Percentiles rank a stretch among this genome's conserved stretches.
phyloP scores from a whole-genome alignment of 2,329 filamentous ascomycete genomes.

The Colletotrichum scovillei region DNA sequence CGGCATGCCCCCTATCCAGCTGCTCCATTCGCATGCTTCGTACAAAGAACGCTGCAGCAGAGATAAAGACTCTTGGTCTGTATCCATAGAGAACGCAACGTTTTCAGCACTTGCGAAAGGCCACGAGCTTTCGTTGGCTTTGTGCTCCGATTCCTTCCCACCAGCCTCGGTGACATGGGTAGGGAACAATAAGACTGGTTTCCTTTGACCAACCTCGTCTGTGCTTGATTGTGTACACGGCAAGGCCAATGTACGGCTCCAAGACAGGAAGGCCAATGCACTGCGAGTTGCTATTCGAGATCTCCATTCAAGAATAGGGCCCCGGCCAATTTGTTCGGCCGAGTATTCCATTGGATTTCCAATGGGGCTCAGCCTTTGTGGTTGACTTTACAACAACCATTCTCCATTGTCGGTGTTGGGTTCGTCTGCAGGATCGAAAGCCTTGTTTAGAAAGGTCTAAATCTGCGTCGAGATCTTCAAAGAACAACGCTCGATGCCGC shows the following conservation, averaged over 20 bases:
- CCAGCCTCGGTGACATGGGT: neutral
- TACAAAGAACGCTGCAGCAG: conserved; percentile 5
- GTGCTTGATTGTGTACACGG: neutral
- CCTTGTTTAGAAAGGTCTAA: neutral
- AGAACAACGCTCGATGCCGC: neutral
- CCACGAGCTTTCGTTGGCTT: neutral
- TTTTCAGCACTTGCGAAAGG: neutral
- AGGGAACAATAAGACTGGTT: neutral
- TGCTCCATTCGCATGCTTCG: neutral
- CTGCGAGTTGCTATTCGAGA: neutral
- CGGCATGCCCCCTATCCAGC: neutral
- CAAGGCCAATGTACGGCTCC: neutral
- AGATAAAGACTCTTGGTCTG: too few relatives aligned
- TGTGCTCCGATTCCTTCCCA: neutral
- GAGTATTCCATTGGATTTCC: neutral
- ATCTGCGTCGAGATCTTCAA: neutral
- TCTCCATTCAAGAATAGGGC: too few relatives aligned
- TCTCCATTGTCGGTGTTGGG: neutral
- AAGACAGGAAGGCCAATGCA: neutral
- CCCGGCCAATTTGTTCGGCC: too few relatives aligned
- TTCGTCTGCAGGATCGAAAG: neutral
- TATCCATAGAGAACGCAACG: neutral
- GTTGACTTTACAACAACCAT: neutral
- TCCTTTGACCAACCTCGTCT: neutral
- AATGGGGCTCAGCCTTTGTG: neutral